Percentiles rank a stretch among this genome's conserved stretches.
These are phyloP conservation scores for Uronychia setigera DNA, from an alignment of 73 alveolate genomes.

Conservation along the genomic window DNA sequence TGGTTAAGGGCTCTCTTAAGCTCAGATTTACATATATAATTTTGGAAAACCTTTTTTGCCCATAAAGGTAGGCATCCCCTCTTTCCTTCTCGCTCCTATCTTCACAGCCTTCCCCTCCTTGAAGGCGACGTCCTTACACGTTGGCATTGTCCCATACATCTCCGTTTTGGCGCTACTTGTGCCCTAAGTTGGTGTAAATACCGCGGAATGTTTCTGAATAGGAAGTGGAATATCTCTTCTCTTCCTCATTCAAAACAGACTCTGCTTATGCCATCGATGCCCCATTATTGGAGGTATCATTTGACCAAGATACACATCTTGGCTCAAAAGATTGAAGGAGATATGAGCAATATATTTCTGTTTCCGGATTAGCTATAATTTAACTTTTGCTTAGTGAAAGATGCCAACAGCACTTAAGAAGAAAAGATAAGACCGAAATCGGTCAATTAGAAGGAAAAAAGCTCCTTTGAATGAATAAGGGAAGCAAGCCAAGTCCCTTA, in stretches of 20 bases:
- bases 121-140: too few species aligned
- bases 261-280: background rate
- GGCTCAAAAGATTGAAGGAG: background rate
- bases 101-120: too few species aligned
- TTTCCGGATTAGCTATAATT: background rate
- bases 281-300: background rate
- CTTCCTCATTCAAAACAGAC: background rate
- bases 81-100: background rate
- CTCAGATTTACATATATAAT: background rate
- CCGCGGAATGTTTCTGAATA: background rate
- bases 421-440: background rate
- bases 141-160: too few species aligned
- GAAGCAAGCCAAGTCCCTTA: background rate
- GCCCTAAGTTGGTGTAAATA: too few species aligned
- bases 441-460: background rate
- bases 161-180: too few species aligned
- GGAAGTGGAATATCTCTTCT: background rate
- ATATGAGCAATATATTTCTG: background rate
- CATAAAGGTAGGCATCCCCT: background rate
- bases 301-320: background rate
- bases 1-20: background rate
- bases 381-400: conserved; percentile 1
- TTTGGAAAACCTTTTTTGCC: background rate
- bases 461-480: background rate
- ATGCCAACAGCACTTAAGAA: background rate